Evolutionary conservation across 208 protist species (phyloP).

Genomic region (Leishmania gerbilli): DNA sequence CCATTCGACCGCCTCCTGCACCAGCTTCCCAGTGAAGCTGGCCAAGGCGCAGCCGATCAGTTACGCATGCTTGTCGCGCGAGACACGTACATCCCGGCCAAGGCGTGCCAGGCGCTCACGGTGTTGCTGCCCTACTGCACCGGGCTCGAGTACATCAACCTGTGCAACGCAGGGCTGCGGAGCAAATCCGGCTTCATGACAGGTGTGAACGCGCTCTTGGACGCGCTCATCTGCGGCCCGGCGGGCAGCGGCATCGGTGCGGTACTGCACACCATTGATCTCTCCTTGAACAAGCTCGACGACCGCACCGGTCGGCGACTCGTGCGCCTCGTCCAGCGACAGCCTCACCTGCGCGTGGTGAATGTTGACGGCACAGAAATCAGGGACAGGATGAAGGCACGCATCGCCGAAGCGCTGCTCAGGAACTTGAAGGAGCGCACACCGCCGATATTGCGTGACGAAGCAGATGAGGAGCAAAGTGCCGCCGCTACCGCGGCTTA

Average conservation of each 20-base stretch:
- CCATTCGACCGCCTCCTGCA: neutral
- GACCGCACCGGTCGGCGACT: constrained; percentile 38
- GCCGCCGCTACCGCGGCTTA: neutral
- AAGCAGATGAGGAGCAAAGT: neutral
- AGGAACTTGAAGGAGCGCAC: neutral
- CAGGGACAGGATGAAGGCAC: constrained; percentile 15
- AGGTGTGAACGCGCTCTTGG: constrained; percentile 31
- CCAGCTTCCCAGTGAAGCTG: constrained; percentile 16
- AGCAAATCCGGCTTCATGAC: constrained; percentile 6
- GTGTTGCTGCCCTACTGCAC: constrained; percentile 43
- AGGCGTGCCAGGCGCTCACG: constrained; percentile 38
- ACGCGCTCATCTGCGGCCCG: neutral
- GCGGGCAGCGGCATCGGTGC: constrained; percentile 4
- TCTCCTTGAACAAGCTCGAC: constrained; percentile 40
- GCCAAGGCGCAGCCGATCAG: neutral
- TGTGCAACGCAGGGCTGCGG: constrained; percentile 34
- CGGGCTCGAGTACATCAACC: constrained; percentile 26
- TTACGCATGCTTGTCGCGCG: constrained; percentile 16
- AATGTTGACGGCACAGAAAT: constrained; percentile 28
- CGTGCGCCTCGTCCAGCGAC: constrained; percentile 25
- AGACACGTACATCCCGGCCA: constrained; percentile 32
- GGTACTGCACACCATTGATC: constrained; percentile 35
- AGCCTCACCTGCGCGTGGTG: constrained; percentile 29
- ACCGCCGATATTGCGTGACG: neutral
- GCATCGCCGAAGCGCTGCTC: neutral